Conservation (phyloP, 768 basidiomycete genomes). For the Paxillus rubicundulus region DNA sequence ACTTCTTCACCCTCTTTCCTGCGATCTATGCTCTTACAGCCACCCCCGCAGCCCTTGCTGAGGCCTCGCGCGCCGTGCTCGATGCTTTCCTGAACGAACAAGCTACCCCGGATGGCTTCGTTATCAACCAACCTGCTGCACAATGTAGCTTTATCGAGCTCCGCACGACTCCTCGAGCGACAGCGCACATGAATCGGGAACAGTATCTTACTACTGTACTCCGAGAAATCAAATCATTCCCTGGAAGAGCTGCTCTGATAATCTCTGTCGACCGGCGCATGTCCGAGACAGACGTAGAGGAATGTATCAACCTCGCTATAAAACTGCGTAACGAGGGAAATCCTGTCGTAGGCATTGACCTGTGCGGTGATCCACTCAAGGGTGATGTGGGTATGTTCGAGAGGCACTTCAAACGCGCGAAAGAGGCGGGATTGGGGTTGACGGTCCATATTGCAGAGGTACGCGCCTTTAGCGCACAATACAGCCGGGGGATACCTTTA, state of each 20-base stretch:
- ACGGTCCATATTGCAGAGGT: slow-evolving; percentile 87
- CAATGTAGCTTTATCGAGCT: slow-evolving; percentile 77
- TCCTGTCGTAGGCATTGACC: slow-evolving; percentile 72
- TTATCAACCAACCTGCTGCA: slow-evolving; percentile 31
- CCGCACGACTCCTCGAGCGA: slow-evolving; percentile 73
- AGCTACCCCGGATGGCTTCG: slow-evolving; percentile 28
- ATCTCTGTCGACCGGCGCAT: slow-evolving; percentile 78
- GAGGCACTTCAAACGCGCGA: slow-evolving; percentile 51
- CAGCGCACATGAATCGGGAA: slow-evolving; percentile 52
- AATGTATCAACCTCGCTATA: slow-evolving; percentile 58
- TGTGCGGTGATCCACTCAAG: slow-evolving; percentile 72
- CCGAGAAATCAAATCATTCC: slow-evolving; percentile 59
- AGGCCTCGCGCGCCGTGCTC: slow-evolving; percentile 65
- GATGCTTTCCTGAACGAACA: slow-evolving; percentile 48
- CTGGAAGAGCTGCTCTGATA: slow-evolving; percentile 55
- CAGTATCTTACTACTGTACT: slow-evolving; percentile 67
- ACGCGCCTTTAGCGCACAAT: slow-evolving; percentile 4
- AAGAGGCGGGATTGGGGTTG: slow-evolving; percentile 60
- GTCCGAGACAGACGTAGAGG: slow-evolving; percentile 45
- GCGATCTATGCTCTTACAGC: slow-evolving; percentile 78
- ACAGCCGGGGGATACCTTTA: too few species aligned
- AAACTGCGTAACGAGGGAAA: slow-evolving; percentile 53
- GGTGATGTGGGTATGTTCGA: slow-evolving; percentile 56
- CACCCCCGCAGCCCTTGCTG: slow-evolving; percentile 49
- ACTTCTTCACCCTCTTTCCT: slow-evolving; percentile 75